Evolutionary conservation across 2,329 filamentous ascomycete genomes (phyloP), one percentile per base, ranked within the genome.

Genomic region (Diaporthe sp.): DNA sequence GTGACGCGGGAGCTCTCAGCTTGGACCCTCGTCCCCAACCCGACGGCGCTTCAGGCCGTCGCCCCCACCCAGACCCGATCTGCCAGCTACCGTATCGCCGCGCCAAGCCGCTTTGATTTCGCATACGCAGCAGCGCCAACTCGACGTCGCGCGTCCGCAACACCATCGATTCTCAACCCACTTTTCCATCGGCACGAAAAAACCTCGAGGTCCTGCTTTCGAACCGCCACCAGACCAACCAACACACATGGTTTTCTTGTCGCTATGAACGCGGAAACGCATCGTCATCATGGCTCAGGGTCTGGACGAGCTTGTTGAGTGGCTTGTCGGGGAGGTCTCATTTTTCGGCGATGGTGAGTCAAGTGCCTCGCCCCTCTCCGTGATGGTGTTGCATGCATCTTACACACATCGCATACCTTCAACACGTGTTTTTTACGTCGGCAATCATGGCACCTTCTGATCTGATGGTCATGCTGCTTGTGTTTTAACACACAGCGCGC

Each of bases 291-390:
- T 84, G 82, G 81, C 80, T 59, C 82, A 79, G 76, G 85, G 84
- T 77, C 82, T 86, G 74, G 85, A 87, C 78, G 84, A 84, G 78
- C 79, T 86, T 78, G 81, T 86, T 69, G 85, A 87, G 77, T 83
- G 81, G 75, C 83, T 86, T 74, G 80, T 87, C 72, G 82, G 80
- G 1, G 84, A 86, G 80, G 85, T 85, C 55, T 84, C 84, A 25
- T 86, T 85, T 78, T 83, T 82, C 47, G 85, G 85, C 44, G 81
- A 83, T 71, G 85, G 85, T 86, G 74, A 79, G 85, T 81, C 63
- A n/a, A 71, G 15, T 47, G 47, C 47, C 47, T 51, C 47, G 22
- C 65, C 27, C 22, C 30, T 32, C 44, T 17, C 9, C 39, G 25
- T n/a, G 53, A 37, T n/a, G 32, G 19, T 15, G 55, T 53, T 19